A percentile compares a stretch with the other conserved stretches of the same genome.
phyloP scores from a whole-genome alignment of 73 alveolate species.

The Paramecium pentaurelia region DNA sequence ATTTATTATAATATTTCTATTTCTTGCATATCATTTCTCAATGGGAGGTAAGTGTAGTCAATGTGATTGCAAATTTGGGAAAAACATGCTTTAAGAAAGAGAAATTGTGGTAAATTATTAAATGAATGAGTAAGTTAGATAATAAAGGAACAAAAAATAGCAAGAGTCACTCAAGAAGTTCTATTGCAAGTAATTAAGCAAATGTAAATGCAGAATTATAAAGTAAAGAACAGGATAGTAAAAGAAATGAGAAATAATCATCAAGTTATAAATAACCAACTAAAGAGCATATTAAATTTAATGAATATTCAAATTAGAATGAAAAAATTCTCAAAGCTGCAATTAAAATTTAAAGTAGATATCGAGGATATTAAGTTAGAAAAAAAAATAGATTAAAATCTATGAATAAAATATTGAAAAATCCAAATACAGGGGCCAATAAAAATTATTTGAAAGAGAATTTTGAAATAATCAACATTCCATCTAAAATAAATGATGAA shows the following conservation, averaged over 20 bases:
- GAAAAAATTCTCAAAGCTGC: neutral
- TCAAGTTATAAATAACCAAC: neutral
- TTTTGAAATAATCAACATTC: constrained; percentile 9
- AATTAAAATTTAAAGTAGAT: neutral
- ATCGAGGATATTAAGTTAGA: neutral
- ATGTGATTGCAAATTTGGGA: neutral
- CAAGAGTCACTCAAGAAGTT: neutral
- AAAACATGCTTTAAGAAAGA: neutral
- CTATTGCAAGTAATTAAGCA: neutral
- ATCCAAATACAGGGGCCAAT: neutral
- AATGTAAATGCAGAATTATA: neutral
- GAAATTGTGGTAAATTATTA: neutral
- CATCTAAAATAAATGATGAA: constrained; percentile 5
- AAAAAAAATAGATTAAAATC: neutral
- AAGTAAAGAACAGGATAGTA: neutral
- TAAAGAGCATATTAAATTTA: neutral
- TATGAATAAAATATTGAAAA: constrained; percentile 53
- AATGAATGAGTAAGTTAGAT: neutral
- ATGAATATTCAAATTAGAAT: neutral
- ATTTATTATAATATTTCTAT: neutral
- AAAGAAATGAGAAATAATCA: neutral
- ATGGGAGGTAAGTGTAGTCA: neutral
- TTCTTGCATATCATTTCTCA: neutral
- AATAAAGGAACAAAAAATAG: neutral
- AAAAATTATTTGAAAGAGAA: constrained; percentile 30